Evolutionary conservation across 176 grass and related monocot genomes (phyloP).

Genomic region (maize (Zea mays)): DNA sequence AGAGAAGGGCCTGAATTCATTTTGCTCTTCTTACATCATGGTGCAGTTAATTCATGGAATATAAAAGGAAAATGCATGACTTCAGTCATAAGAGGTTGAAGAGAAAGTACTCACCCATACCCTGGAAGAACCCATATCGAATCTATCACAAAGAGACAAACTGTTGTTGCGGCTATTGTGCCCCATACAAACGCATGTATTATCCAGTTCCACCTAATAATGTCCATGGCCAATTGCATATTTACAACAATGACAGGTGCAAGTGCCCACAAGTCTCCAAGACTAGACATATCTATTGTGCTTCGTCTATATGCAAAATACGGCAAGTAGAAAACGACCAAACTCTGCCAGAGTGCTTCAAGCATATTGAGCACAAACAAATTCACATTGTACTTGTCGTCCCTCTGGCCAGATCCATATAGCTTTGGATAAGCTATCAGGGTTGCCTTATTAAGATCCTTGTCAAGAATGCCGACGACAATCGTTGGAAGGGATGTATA

Average conservation of each 20-base stretch:
- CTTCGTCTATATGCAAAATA: slow-evolving; percentile 73
- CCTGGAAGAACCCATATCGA: slow-evolving; percentile 67
- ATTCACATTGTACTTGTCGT: slow-evolving; percentile 70
- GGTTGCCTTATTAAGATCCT: slow-evolving; percentile 71
- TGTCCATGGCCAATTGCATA: slow-evolving; percentile 82
- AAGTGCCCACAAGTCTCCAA: slow-evolving; percentile 85
- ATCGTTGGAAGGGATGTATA: slow-evolving; percentile 91
- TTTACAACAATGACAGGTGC: slow-evolving; percentile 80
- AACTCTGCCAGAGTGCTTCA: slow-evolving; percentile 84
- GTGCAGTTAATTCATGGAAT: slow-evolving; percentile 10
- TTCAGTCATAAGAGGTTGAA: slow-evolving; percentile 11
- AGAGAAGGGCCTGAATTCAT: slow-evolving; percentile 21
- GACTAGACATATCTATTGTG: slow-evolving; percentile 66
- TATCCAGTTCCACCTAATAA: slow-evolving; percentile 76
- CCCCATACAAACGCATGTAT: slow-evolving; percentile 71
- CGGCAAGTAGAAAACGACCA: slow-evolving; percentile 77
- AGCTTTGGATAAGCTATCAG: slow-evolving; percentile 67
- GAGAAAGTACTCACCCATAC: slow-evolving; percentile 67
- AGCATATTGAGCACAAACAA: slow-evolving; percentile 77
- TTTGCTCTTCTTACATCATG: slow-evolving; percentile 5
- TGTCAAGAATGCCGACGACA: slow-evolving; percentile 79
- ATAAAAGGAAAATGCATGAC: slow-evolving; percentile 15
- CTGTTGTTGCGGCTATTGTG: slow-evolving; percentile 48
- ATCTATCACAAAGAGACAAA: slow-evolving; percentile 75
- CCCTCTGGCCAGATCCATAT: slow-evolving; percentile 76